Evolutionary conservation across 75 land plant species (phyloP), one percentile per base, ranked within the genome.

Genomic region (Sequoia sempervirens): DNA sequence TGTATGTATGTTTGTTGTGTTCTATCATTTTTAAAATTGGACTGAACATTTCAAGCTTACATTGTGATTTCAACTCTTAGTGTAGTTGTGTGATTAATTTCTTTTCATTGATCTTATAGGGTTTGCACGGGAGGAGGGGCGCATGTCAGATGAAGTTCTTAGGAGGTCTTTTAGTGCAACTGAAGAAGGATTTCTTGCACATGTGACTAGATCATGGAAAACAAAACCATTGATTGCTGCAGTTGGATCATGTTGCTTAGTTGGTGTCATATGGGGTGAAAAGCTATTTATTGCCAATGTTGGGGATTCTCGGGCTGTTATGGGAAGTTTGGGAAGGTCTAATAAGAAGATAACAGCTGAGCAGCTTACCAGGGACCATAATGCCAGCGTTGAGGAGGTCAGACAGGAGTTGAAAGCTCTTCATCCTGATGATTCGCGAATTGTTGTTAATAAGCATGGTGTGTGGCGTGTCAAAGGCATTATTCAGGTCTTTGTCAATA

Each of bases 391-490:
- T 76, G 96, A 94, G 80, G 91, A 87, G 54, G 89, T 96, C 14
- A 95, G 98, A 61, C 89, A 90, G 58, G 96, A 97, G 84, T 86
- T 97, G 17, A 85, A 61, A 80, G 88, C 94, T 12, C 61, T 82
- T 84, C 95, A 96, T 86, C 96, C 96, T 26, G 94, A 97, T 89
- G 99, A 97, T 86, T 80, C 93, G 2, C 90, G 90, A 32, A 94
- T 97, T 85, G 95, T 94, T 37, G 89, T 94, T 75, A 50, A 91
- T 56, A 97, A 92, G 82, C 91, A 94, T 82, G 95, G 94, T 4
- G 98, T 90, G 12, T 97, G 99, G 99, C 93, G 98, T 18, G 88
- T 97, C 50, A 97, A 94, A 84, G 99, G 99, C 83, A 90, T 96
- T 3, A 96, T 97, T 70, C 98, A 97, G 92, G 98, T 96, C 66